phyloP scores from a whole-genome alignment of 2,329 filamentous ascomycete species.

The Diaporthe citri region DNA sequence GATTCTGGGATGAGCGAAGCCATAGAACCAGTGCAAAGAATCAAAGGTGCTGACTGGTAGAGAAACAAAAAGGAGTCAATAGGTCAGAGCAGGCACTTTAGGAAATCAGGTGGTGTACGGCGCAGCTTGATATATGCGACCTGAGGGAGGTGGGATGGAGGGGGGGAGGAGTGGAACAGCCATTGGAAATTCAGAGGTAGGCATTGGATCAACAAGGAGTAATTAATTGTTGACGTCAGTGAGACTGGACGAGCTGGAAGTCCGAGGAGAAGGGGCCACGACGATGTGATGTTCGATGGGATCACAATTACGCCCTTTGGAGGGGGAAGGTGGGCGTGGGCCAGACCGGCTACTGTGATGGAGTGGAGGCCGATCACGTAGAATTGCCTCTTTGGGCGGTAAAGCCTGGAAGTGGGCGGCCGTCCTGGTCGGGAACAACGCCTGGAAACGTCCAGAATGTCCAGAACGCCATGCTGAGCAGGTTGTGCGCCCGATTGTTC shows the following conservation, averaged over 20 bases:
- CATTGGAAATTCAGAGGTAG: conserved; percentile 32
- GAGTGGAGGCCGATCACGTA: not conserved
- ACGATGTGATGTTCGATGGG: conserved; percentile 17
- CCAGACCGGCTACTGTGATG: not conserved
- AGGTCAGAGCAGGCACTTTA: not conserved
- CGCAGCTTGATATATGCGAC: conserved; percentile 11
- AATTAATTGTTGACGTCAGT: conserved; percentile 33
- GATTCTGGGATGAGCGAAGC: conserved; percentile 48
- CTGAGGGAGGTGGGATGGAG: not conserved
- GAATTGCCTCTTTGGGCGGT: not conserved
- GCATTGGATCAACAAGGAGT: conserved; percentile 27
- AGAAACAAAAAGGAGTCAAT: not conserved
- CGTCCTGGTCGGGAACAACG: not conserved
- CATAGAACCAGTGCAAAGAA: conserved; percentile 7
- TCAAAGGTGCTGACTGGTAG: not conserved
- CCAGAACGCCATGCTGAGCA: not conserved
- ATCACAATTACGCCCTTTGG: conserved; percentile 32
- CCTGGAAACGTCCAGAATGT: not conserved
- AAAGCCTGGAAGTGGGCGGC: conserved; percentile 4
- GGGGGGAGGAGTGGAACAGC: not conserved
- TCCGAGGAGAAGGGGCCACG: not conserved
- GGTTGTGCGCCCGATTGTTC: not conserved
- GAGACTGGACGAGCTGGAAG: not conserved
- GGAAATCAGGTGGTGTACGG: not conserved
- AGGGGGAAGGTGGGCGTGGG: not conserved